Evolutionary conservation across 306 rosid species (phyloP).

Genomic region (Inga leiocalycina): DNA sequence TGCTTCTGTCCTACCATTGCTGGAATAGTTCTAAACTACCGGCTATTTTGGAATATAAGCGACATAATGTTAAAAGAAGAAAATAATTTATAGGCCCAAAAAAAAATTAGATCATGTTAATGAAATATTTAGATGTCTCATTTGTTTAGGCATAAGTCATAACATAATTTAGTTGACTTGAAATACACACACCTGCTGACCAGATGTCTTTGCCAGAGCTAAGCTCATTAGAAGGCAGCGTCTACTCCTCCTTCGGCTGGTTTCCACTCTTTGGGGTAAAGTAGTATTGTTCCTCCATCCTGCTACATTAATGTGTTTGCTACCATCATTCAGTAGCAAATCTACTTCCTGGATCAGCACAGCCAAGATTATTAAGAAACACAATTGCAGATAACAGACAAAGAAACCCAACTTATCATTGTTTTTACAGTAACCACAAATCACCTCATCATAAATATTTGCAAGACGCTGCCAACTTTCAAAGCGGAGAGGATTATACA

Average conservation of each 20-base stretch:
- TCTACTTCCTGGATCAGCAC: slow-evolving; percentile 83
- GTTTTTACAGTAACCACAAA: slow-evolving; percentile 20
- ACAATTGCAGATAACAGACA: slow-evolving; percentile 22
- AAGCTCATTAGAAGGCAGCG: slow-evolving; percentile 94
- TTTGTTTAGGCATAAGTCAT: slow-evolving; percentile 3
- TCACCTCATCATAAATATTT: slow-evolving; percentile 92
- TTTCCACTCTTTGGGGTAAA: slow-evolving; percentile 87
- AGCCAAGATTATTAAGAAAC: slow-evolving; percentile 33
- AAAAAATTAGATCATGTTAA: neutral
- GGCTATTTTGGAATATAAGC: neutral
- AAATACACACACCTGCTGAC: slow-evolving; percentile 58
- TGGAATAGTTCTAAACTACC: neutral
- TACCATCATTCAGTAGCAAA: slow-evolving; percentile 94
- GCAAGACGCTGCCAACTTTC: slow-evolving; percentile 97
- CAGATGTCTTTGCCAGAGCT: slow-evolving; percentile 92
- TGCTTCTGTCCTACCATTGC: neutral
- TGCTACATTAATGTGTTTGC: slow-evolving; percentile 89
- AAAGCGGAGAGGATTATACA: slow-evolving; percentile 83
- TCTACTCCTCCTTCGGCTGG: slow-evolving; percentile 93
- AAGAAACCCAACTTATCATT: slow-evolving; percentile 23
- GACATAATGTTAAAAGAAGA: neutral
- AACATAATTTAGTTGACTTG: slow-evolving; percentile 18
- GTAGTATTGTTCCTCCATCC: slow-evolving; percentile 91
- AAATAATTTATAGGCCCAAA: neutral
- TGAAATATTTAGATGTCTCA: neutral